These are phyloP conservation scores for Platismatia glauca DNA, from an alignment of 495 filamentous ascomycete genomes.

Conservation along the genomic window DNA sequence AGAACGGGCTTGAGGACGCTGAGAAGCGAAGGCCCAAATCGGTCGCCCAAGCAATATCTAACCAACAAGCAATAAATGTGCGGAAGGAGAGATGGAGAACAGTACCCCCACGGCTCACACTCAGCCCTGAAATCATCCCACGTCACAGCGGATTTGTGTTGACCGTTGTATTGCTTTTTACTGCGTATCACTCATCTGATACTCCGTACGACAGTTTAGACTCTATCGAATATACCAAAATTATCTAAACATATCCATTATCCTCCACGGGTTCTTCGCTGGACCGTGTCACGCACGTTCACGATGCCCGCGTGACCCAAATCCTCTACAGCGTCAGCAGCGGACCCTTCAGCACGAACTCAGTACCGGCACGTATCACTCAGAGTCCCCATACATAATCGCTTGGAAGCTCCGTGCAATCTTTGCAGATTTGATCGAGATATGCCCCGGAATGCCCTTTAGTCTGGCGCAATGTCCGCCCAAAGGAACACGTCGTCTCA, in stretches of 20 bases:
- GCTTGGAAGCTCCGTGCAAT: conserved; percentile 24
- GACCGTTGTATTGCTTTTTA: neutral
- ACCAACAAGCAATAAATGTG: neutral
- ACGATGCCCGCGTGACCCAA: neutral
- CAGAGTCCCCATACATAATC: neutral
- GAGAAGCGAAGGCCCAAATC: too few relatives aligned
- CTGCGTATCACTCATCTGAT: neutral
- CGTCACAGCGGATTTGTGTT: neutral
- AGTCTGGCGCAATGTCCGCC: conserved; percentile 17
- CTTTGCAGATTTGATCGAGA: neutral
- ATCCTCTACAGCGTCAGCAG: too few relatives aligned
- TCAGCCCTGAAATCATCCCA: neutral
- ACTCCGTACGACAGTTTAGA: too few relatives aligned
- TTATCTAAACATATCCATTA: neutral
- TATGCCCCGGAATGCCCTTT: neutral
- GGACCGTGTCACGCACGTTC: neutral
- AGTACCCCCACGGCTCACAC: neutral
- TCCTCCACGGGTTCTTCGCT: neutral
- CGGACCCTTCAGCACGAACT: neutral
- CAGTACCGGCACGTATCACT: neutral
- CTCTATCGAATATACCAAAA: neutral
- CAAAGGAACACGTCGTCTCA: conserved; percentile 17
- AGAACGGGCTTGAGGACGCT: too few relatives aligned
- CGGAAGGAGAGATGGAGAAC: neutral
- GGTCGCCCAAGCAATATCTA: neutral